Evolutionary conservation across 2,329 filamentous ascomycete species (phyloP).

Genomic region (Teratosphaeria gauchensis): DNA sequence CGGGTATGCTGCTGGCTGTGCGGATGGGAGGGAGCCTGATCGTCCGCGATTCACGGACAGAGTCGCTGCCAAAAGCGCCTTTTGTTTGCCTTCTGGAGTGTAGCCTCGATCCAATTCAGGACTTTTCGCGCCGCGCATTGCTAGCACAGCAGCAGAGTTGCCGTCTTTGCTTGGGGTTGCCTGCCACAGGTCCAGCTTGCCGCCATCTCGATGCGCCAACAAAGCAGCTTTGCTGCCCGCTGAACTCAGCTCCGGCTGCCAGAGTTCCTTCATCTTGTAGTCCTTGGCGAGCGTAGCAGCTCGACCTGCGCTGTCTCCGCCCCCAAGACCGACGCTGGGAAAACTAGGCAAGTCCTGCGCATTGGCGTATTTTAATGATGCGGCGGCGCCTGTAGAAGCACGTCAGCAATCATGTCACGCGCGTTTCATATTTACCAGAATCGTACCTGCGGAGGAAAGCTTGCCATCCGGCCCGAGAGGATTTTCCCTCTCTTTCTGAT

Average conservation of each 20-base stretch:
- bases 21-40: conserved; percentile 49
- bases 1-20: conserved; percentile 39
- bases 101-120: conserved; percentile 36
- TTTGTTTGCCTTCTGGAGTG: conserved; percentile 46
- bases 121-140: conserved; percentile 45
- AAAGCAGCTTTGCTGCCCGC: conserved; percentile 67
- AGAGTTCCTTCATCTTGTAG: conserved; percentile 51
- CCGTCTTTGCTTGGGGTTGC: conserved; percentile 44
- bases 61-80: conserved; percentile 65
- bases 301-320: conserved; percentile 52
- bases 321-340: conserved; percentile 60
- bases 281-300: conserved; percentile 51
- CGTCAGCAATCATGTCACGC: neutral
- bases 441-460: conserved; percentile 48
- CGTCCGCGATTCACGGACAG: conserved; percentile 59
- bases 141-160: conserved; percentile 59
- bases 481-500: conserved; percentile 16
- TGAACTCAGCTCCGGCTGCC: conserved; percentile 54
- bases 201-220: conserved; percentile 49
- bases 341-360: conserved; percentile 66
- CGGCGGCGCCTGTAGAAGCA: conserved; percentile 42
- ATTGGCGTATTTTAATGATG: conserved; percentile 61
- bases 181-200: conserved; percentile 43
- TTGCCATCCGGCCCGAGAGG: conserved; percentile 44
- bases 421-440: neutral